Evolutionary conservation across 768 basidiomycete genomes (phyloP), one percentile per base, ranked within the genome.

Genomic region (Lentinula lateritia): DNA sequence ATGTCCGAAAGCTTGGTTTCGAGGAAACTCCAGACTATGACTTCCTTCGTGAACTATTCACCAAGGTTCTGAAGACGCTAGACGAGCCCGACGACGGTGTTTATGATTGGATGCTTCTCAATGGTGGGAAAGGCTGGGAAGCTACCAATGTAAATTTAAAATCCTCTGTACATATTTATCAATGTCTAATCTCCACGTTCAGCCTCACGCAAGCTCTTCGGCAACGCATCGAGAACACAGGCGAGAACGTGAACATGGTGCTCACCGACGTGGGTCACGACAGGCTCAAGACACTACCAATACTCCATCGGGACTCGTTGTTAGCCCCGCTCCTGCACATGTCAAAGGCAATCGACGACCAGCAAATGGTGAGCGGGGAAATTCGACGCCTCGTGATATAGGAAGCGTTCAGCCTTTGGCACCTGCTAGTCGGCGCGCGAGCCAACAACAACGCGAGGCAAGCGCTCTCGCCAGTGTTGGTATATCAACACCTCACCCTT

Each of bases 21-120:
- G 97, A 98, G 71, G 96, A 99, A 75, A 85, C 86, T 28, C 96
- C 96, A 2, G 96, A 99, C 74, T 99, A 99, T 66, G 96, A 99
- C 69, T 99, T 99, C 74, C 82, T 99, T 59, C 85, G 95, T 48
- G 96, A 98, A 65, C 80, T 99, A 32, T 98, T 99, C 73, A 78
- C 86, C 41, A 98, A 97, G 73, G 88, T 98, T 16, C 75, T 98
- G 59, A 95, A 92, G 78, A 92, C 88, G 18, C 72, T 86, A 2
- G 90, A 91, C 58, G 96, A 98, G 71, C 78, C 84, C 42, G 96
- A 98, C 65, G 96, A 98, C 72, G 89, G 91, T 16, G 76, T 94
- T 10, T 98, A 91, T 68, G 96, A 98, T 69, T 98, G 96, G 96
- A 97, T 95, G 92, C 70, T 92, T 46, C 79, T 98, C 64, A 95